These are phyloP conservation scores for Antrodiella citrinella DNA, from an alignment of 768 basidiomycete genomes.

Conservation along the genomic window DNA sequence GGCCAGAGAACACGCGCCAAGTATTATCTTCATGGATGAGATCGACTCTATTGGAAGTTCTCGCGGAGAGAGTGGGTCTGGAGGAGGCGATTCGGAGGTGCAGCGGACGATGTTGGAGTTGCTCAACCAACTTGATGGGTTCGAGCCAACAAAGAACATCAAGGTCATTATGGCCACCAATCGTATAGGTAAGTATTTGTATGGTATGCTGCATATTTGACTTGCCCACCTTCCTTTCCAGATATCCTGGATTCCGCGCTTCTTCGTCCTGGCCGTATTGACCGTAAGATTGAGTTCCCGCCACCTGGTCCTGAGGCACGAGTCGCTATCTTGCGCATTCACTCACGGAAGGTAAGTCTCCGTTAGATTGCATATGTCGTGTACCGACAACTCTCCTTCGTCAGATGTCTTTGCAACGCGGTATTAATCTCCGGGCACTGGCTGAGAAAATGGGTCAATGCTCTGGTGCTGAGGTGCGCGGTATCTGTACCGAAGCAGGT, in stretches of 20 bases:
- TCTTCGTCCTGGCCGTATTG: conserved; percentile 90
- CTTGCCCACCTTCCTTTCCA: conserved; percentile 18
- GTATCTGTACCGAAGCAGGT: conserved; percentile 97
- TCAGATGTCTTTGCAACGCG: conserved; percentile 95
- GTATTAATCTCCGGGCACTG: conserved; percentile 91
- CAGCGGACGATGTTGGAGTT: conserved; percentile 63
- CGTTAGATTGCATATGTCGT: not conserved
- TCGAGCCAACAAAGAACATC: conserved; percentile 73
- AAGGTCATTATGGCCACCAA: conserved; percentile 97
- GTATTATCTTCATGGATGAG: conserved; percentile 99
- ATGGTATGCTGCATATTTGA: not conserved
- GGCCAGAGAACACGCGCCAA: conserved; percentile 95
- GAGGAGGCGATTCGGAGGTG: conserved; percentile 58
- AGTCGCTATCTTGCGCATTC: conserved; percentile 94
- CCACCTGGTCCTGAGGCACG: conserved; percentile 96
- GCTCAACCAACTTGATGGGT: conserved; percentile 59
- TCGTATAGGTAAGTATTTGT: conserved; percentile 82
- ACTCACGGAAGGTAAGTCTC: conserved; percentile 75
- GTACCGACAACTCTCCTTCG: not conserved
- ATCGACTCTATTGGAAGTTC: conserved; percentile 97
- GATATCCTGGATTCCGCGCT: conserved; percentile 94
- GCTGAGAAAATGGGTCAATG: conserved; percentile 99
- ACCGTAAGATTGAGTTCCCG: conserved; percentile 97
- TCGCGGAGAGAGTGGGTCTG: conserved; percentile 68
- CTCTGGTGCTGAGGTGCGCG: conserved; percentile 94